phyloP scores from a whole-genome alignment of 305 asterid genomes.

The Solanum hybrid region DNA sequence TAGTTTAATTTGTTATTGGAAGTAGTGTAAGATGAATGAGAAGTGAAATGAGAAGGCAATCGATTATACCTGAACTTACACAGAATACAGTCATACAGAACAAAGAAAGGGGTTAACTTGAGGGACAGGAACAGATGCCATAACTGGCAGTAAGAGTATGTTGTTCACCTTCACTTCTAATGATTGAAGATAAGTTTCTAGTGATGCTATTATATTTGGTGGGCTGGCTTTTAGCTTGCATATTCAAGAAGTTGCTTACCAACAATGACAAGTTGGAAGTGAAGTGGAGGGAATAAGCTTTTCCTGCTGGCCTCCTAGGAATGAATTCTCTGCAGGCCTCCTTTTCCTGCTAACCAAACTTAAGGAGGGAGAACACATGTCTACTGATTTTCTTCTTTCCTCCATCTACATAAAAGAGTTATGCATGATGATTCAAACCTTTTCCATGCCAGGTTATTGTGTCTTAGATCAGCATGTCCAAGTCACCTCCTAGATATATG shows the following conservation, averaged over 20 bases:
- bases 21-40: background rate
- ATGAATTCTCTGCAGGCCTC: background rate
- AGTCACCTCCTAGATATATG: background rate
- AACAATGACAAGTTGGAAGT: background rate
- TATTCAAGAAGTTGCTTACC: background rate
- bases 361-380: background rate
- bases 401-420: background rate
- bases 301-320: background rate
- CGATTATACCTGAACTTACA: background rate
- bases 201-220: background rate
- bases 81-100: background rate
- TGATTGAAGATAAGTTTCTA: background rate
- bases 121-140: background rate
- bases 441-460: background rate
- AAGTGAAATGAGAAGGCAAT: background rate
- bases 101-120: background rate
- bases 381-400: background rate
- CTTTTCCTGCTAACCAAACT: background rate
- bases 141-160: background rate
- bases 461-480: background rate
- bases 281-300: background rate
- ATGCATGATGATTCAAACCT: background rate
- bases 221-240: background rate
- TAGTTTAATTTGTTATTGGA: background rate
- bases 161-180: background rate